These are phyloP conservation scores for Leishmania major DNA, from an alignment of 208 protist species.

Conservation along the genomic window DNA sequence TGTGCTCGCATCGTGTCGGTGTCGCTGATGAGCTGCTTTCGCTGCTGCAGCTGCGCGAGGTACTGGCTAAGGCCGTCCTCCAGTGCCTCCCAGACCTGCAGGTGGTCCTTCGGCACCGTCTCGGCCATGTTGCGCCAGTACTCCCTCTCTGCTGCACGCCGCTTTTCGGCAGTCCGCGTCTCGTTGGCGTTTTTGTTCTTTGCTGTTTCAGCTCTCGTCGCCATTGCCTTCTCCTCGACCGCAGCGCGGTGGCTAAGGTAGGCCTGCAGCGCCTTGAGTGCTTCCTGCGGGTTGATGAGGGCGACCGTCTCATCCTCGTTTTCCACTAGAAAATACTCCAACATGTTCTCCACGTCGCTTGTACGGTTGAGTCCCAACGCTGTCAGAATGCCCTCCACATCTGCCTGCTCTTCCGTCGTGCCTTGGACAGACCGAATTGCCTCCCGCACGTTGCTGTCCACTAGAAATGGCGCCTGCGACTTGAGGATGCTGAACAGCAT, in stretches of 20 bases:
- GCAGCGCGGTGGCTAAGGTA: constrained; percentile 77
- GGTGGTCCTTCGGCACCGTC: constrained; percentile 80
- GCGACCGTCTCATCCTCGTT: constrained; percentile 63
- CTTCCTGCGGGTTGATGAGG: constrained; percentile 87
- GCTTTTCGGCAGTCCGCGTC: constrained; percentile 40
- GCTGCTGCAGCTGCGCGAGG: constrained; percentile 87
- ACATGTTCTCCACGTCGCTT: constrained; percentile 86
- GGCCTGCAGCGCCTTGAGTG: constrained; percentile 73
- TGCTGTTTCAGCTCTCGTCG: constrained; percentile 10
- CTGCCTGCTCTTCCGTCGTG: constrained; percentile 84
- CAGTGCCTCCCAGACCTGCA: constrained; percentile 87
- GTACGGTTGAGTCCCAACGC: constrained; percentile 88
- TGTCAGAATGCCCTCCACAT: constrained; percentile 93
- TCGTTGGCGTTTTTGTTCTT: constrained; percentile 19
- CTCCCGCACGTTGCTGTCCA: constrained; percentile 76
- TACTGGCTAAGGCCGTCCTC: constrained; percentile 92
- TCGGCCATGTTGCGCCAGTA: constrained; percentile 89
- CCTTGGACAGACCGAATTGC: constrained; percentile 67
- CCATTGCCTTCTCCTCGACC: constrained; percentile 25
- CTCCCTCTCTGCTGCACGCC: constrained; percentile 58
- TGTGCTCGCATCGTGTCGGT: constrained; percentile 89
- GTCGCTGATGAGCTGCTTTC: constrained; percentile 81
- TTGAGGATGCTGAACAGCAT: constrained; percentile 90
- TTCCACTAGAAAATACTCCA: constrained; percentile 88
- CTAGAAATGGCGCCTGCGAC: constrained; percentile 86